phyloP scores from a whole-genome alignment of 139 green algal genomes.

The Closterium sp. region DNA sequence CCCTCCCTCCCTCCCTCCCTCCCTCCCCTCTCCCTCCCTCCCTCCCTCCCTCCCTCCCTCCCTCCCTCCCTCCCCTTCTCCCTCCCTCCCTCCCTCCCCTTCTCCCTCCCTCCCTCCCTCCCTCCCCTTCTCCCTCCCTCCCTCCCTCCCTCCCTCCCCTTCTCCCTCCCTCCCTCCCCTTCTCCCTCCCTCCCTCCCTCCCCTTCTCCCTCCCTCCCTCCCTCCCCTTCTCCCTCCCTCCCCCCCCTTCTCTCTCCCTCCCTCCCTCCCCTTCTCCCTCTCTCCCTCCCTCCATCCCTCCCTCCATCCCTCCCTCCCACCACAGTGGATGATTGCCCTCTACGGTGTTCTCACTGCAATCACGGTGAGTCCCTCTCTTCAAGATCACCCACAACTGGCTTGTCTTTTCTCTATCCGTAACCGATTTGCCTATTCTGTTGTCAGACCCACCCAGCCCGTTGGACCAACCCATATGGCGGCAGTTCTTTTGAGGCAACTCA shows the following conservation, averaged over 20 bases:
- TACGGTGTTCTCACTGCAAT: slow-evolving; percentile 20
- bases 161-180: not conserved
- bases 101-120: not conserved
- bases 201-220: no score
- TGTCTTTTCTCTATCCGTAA: no score
- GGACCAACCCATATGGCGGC: no score
- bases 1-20: not conserved
- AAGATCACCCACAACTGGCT: no score
- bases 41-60: not conserved
- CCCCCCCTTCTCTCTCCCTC: not conserved
- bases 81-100: not conserved
- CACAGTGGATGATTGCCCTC: not conserved
- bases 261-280: not conserved
- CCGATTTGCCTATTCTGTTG: no score
- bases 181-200: not conserved
- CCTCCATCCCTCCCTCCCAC: not conserved
- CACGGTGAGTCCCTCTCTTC: not conserved
- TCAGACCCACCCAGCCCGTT: no score
- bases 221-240: no score
- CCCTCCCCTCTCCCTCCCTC: not conserved
- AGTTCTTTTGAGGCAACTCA: no score
- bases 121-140: not conserved
- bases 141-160: not conserved
- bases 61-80: not conserved
- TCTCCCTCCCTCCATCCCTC: not conserved